Conservation (phyloP, 2,329 filamentous ascomycete species). For the Alternaria solani region DNA sequence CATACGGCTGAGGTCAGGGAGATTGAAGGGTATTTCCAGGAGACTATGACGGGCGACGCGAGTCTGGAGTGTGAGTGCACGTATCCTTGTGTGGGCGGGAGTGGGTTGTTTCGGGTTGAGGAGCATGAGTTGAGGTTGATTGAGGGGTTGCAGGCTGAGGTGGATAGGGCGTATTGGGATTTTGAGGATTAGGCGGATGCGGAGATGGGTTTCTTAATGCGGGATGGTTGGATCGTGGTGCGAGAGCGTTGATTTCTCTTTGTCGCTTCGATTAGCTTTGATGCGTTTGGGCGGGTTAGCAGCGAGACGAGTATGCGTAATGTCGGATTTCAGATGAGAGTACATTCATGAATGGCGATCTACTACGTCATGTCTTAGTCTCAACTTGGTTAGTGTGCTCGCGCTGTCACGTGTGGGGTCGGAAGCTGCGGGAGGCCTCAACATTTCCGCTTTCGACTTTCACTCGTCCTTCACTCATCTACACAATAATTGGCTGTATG, state of each 20-base stretch:
- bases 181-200: conserved; percentile 9
- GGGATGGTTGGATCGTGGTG: not conserved
- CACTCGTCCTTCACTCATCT: not conserved
- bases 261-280: no score
- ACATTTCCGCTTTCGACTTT: not conserved
- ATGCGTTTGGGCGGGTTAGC: not conserved
- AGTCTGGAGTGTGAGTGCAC: conserved; percentile 16
- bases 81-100: conserved; percentile 10
- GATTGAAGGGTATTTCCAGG: not conserved
- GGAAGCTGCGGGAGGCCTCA: not conserved
- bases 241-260: not conserved
- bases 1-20: not conserved
- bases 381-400: not conserved
- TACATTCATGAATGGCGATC: not conserved
- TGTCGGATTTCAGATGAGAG: not conserved
- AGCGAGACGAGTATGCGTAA: not conserved
- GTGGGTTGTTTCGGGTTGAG: not conserved
- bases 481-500: accelerated
- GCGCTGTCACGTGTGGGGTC: not conserved
- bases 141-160: conserved; percentile 9
- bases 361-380: not conserved
- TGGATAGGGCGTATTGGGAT: conserved; percentile 18
- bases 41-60: not conserved
- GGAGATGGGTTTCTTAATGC: not conserved
- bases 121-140: conserved; percentile 9